Evolutionary conservation across 805 yeast genomes (phyloP).

Genomic region (Myxozyma neglecta): DNA sequence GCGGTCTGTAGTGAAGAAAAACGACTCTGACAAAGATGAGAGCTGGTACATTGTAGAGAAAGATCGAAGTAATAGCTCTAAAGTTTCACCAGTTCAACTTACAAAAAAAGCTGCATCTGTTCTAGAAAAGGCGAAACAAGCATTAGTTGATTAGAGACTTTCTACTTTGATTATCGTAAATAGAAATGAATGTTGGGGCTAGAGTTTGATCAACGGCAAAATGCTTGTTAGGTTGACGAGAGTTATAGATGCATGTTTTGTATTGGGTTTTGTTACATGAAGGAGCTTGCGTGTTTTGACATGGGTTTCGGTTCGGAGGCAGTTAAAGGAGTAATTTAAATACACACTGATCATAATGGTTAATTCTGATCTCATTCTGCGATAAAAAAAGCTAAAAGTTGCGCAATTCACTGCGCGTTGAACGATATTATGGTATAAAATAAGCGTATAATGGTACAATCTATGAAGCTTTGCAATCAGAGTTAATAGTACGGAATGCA

Average conservation of each 20-base stretch:
- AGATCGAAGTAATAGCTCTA: not conserved
- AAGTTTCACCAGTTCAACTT: not conserved
- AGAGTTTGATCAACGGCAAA: too few species aligned
- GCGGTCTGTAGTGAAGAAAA: conserved; percentile 4
- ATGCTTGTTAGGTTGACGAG: too few species aligned
- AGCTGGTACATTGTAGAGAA: conserved; percentile 27
- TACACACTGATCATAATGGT: too few species aligned
- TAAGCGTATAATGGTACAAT: too few species aligned
- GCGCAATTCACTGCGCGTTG: not conserved
- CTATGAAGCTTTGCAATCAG: not conserved
- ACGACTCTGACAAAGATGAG: conserved; percentile 12
- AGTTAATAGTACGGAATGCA: not conserved
- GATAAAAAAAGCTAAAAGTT: not conserved
- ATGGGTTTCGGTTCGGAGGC: too few species aligned
- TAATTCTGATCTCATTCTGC: too few species aligned
- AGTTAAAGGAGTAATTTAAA: too few species aligned
- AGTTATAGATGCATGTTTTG: too few species aligned
- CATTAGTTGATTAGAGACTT: too few species aligned
- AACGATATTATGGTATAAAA: not conserved
- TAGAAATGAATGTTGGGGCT: not conserved
- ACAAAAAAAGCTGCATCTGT: not conserved
- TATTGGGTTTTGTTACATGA: too few species aligned
- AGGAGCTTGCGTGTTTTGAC: too few species aligned
- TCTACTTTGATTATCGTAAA: too few species aligned
- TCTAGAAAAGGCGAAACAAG: not conserved